Base-by-base conservation (phyloP, 1,139 yeast species). In the Sugiyamaella japonica region DNA sequence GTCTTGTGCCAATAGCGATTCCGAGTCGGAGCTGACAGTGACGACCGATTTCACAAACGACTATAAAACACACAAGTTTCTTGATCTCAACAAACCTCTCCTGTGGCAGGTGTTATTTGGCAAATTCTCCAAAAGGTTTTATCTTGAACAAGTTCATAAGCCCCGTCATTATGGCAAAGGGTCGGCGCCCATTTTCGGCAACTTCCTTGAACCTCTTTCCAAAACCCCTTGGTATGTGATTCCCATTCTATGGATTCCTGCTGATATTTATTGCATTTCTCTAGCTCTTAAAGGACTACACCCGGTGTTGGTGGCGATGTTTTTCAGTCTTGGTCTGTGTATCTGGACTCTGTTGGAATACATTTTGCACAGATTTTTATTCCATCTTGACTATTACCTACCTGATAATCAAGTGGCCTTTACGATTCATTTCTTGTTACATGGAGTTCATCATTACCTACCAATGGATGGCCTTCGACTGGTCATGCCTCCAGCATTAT, bases 401-500 rank as follows among this genome's bases (percentile, higher is more conserved):
- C 99, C 99, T 10, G 88, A 89, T 62, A 82, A 86, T 70, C 85
- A 84, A 50, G 56, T 80, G 36, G 87, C 88, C 16, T 84, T 86
- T 66, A 82, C 96, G 1, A 63, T 89, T 46, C 99, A 93, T 72
- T 93, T 93, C 77, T 73, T 90, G 60, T 77, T 91, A 61, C 99
- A 93, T 67, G 99, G 99, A 52, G 86, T 91, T 54, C 99, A 93
- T 70, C 99, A 93, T 71, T 93, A 89, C 72, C 78, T 93, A 64
- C 99, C 99, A 58, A 93, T 95, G 99, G 99, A 93, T 74, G 82
- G 82, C 56, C 78, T 84, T 71, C 83, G 99, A 69, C 80, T 93
- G 68, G 99, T 93, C 45, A 85, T 93, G 85, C 99, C 99, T 4
- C 99, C 99, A 47, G 77, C 97, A 0, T 75, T 93, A 66, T 85